Conservation (phyloP, 1,139 yeast genomes). For the Protomyces lactucae-debilis region DNA sequence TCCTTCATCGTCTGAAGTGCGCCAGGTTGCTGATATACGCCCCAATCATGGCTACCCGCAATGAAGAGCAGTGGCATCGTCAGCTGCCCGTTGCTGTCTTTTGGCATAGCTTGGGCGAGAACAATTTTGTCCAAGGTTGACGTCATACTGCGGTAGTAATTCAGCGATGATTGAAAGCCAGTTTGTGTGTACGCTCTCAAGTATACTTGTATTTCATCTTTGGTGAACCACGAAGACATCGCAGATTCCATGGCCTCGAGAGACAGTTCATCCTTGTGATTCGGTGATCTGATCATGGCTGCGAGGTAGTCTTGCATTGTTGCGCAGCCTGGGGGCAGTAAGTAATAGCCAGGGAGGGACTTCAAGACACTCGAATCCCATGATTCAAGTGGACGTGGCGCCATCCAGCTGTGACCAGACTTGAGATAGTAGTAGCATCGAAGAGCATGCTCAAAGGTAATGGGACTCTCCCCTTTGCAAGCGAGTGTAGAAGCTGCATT, state of each 20-base stretch:
- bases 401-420: constrained; percentile 8
- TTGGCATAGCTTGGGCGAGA: not conserved
- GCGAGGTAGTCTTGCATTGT: constrained; percentile 5
- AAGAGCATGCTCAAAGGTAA: not conserved
- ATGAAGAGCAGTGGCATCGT: constrained; percentile 18
- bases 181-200: constrained; percentile 1
- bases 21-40: constrained; percentile 18
- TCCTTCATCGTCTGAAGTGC: constrained; percentile 14
- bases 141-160: constrained; percentile 7
- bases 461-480: not conserved
- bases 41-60: constrained; percentile 19
- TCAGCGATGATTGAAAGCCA: constrained; percentile 10
- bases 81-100: not conserved
- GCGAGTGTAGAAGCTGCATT: not conserved
- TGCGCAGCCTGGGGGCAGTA: not conserved
- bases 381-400: not conserved
- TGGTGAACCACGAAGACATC: constrained; percentile 6
- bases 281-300: not conserved
- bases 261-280: not conserved
- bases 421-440: constrained; percentile 23
- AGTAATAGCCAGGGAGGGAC: constrained; percentile 16
- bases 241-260: not conserved
- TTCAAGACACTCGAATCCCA: constrained; percentile 6
- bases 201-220: constrained; percentile 2
- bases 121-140: not conserved